These are phyloP conservation scores for Curvularia spicifera DNA, from an alignment of 2,329 filamentous ascomycete species.

Conservation along the genomic window DNA sequence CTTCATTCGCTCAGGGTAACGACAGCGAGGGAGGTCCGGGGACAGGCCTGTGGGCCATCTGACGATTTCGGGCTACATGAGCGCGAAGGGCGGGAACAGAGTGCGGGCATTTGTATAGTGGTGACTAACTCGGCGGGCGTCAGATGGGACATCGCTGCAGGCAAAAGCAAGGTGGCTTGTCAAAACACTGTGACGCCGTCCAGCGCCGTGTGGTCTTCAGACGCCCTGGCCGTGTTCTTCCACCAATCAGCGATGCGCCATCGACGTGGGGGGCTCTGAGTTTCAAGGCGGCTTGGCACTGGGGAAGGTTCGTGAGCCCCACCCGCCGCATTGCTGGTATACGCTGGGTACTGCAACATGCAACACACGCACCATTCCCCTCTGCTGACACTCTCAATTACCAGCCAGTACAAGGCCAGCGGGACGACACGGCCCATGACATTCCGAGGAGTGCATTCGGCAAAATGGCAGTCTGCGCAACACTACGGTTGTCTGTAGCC, in stretches of 20 bases:
- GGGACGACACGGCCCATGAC: neutral
- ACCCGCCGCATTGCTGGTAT: neutral
- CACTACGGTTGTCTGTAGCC: neutral
- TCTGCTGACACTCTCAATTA: neutral
- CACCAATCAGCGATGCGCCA: constrained; percentile 34
- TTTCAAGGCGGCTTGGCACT: constrained; percentile 37
- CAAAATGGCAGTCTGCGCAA: neutral
- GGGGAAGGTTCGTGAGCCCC: constrained; percentile 37
- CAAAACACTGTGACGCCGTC: constrained; percentile 31
- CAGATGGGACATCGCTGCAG: constrained; percentile 28
- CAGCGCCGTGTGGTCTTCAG: constrained; percentile 26
- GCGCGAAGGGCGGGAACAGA: constrained; percentile 44
- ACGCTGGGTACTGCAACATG: neutral
- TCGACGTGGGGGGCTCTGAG: constrained; percentile 36
- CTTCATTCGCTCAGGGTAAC: constrained; percentile 39
- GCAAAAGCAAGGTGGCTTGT: constrained; percentile 34
- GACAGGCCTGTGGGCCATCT: constrained; percentile 36
- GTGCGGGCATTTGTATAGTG: constrained; percentile 42
- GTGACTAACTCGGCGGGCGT: constrained; percentile 44
- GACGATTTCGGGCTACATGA: constrained; percentile 38
- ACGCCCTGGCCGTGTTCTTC: constrained; percentile 29
- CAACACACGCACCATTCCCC: neutral
- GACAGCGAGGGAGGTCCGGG: constrained; percentile 25
- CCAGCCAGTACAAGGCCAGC: neutral
- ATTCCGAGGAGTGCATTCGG: neutral